A percentile compares a stretch with the other conserved stretches of the same genome.
phyloP scores from a whole-genome alignment of 768 basidiomycete genomes.

The Hemileccinum rubropunctum region DNA sequence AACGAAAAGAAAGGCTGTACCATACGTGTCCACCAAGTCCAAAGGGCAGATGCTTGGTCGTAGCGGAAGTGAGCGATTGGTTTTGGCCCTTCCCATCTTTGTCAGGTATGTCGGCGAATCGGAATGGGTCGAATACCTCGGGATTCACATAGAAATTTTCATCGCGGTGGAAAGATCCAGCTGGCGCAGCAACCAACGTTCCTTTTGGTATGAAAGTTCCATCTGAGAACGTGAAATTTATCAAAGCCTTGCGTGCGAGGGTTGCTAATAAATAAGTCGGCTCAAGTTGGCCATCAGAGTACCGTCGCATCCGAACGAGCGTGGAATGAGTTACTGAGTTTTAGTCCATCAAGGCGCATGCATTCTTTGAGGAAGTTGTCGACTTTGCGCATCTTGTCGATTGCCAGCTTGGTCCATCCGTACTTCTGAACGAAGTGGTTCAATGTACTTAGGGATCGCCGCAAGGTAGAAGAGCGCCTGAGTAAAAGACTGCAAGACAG shows the following conservation, averaged over 20 bases:
- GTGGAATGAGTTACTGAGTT: slow-evolving; percentile 14
- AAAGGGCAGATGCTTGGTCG: too few relatives aligned
- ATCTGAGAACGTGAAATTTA: slow-evolving; percentile 31
- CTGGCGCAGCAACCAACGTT: slow-evolving; percentile 20
- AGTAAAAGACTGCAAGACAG: slow-evolving; percentile 25
- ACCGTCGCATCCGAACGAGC: too few relatives aligned
- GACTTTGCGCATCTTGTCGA: slow-evolving; percentile 32
- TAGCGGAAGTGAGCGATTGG: too few relatives aligned
- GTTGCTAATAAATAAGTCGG: slow-evolving; percentile 19
- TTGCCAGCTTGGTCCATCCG: slow-evolving; percentile 22
- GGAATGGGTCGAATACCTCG: slow-evolving; percentile 37
- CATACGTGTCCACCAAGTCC: too few relatives aligned
- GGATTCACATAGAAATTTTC: slow-evolving; percentile 31
- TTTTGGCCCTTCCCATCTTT: slow-evolving; percentile 12
- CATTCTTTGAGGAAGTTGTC: slow-evolving; percentile 42
- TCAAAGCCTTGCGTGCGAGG: slow-evolving; percentile 31
- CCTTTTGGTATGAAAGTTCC: slow-evolving; percentile 32
- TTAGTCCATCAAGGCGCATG: slow-evolving; percentile 27
- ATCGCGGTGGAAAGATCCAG: slow-evolving; percentile 20
- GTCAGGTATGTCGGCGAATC: slow-evolving; percentile 23
- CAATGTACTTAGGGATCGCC: slow-evolving; percentile 31
- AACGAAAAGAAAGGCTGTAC: too few relatives aligned
- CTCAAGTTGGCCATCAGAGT: too few relatives aligned
- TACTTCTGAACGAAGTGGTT: slow-evolving; percentile 28
- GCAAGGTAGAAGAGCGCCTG: slow-evolving; percentile 37